Percentiles rank a stretch among this genome's conserved stretches.
Evolutionary conservation across 805 yeast species (phyloP).

Genomic region (Suhomyces kilbournensis): DNA sequence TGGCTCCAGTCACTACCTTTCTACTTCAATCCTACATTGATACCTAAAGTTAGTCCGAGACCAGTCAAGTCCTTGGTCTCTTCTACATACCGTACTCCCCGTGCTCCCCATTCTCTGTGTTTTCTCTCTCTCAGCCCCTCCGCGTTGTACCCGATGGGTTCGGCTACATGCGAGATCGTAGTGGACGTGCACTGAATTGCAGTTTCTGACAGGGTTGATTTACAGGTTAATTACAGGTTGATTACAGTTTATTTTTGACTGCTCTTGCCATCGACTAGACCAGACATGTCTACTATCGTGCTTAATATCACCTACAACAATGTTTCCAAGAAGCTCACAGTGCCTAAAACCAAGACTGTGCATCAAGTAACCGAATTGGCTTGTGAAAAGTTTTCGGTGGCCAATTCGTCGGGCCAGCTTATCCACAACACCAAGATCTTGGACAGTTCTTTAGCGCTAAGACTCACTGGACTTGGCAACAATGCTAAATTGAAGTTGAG

Average conservation of each 20-base stretch:
- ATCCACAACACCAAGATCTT: slow-evolving; percentile 26
- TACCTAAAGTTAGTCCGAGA: too few species aligned
- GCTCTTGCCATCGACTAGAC: neutral
- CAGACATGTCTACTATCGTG: slow-evolving; percentile 13
- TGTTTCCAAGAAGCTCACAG: slow-evolving; percentile 26
- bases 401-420: slow-evolving; percentile 21
- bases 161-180: neutral
- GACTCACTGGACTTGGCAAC: slow-evolving; percentile 30
- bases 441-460: slow-evolving; percentile 30
- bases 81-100: too few species aligned
- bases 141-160: neutral
- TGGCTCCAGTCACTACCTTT: too few species aligned
- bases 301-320: slow-evolving; percentile 25
- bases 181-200: too few species aligned
- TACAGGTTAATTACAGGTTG: too few species aligned
- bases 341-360: slow-evolving; percentile 24
- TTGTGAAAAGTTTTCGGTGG: slow-evolving; percentile 25
- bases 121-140: neutral
- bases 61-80: too few species aligned
- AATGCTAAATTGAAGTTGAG: slow-evolving; percentile 31
- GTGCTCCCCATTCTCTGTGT: too few species aligned
- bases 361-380: slow-evolving; percentile 22
- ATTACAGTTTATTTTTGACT: neutral
- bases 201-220: too few species aligned
- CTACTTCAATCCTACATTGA: too few species aligned